phyloP scores from a whole-genome alignment of 169 alveolate species.

The Plasmodium ovale region DNA sequence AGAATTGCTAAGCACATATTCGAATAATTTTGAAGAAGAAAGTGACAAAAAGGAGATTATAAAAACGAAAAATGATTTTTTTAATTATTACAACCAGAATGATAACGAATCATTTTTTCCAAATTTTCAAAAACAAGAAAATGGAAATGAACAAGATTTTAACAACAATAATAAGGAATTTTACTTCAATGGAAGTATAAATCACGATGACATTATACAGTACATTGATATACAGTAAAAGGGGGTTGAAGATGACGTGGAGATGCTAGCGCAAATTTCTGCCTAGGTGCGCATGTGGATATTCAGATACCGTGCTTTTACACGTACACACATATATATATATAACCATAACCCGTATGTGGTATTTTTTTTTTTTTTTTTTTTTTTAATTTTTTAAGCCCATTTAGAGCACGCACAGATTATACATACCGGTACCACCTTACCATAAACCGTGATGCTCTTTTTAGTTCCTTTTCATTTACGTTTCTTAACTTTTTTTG shows the following conservation, averaged over 20 bases:
- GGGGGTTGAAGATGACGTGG: not conserved
- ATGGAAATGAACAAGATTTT: conserved; percentile 8
- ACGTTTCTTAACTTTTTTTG: no score
- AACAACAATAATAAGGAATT: conserved; percentile 3
- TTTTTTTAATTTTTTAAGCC: no score
- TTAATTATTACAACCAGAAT: conserved; percentile 14
- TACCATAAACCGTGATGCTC: no score
- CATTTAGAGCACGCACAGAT: no score
- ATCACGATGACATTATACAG: conserved; percentile 55
- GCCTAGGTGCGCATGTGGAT: conserved; percentile 1
- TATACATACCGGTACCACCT: no score
- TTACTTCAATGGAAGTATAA: conserved; percentile 24
- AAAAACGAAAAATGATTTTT: not conserved
- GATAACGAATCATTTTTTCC: not conserved
- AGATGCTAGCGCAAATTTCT: not conserved
- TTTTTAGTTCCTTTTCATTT: no score
- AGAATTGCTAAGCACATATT: conserved; percentile 8
- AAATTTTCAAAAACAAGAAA: not conserved
- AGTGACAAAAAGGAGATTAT: conserved; percentile 28
- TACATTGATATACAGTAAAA: conserved; percentile 51
- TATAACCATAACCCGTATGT: no score
- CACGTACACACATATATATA: not conserved
- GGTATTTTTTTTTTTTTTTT: no score
- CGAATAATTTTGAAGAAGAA: conserved; percentile 12
- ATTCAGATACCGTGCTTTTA: no score